Percentiles rank a stretch among this genome's conserved stretches.
Conservation (phyloP, 2,329 filamentous ascomycete species). For the Nemania sp. region DNA sequence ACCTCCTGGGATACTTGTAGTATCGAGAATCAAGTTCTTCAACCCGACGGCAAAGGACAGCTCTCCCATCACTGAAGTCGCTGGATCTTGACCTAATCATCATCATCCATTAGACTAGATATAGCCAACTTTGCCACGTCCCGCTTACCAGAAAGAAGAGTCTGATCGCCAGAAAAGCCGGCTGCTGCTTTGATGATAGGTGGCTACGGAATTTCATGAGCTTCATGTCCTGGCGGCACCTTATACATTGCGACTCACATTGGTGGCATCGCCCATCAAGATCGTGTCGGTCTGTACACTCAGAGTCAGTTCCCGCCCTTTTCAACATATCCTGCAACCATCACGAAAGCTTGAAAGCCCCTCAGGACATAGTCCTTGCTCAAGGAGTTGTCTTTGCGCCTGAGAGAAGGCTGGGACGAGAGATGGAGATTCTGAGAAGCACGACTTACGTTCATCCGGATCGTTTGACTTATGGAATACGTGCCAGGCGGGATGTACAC, state of each 20-base stretch:
- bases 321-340: not conserved
- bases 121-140: not conserved
- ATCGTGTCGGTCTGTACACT: constrained; percentile 45
- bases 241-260: constrained; percentile 37
- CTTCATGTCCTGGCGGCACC: not conserved
- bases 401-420: not conserved
- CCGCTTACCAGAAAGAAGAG: constrained; percentile 42
- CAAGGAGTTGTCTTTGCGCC: not conserved
- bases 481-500: constrained; percentile 51
- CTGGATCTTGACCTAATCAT: constrained; percentile 45
- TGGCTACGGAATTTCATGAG: constrained; percentile 38
- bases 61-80: constrained; percentile 42
- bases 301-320: constrained; percentile 1
- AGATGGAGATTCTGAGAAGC: not conserved
- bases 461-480: constrained; percentile 46
- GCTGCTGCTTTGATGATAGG: constrained; percentile 48
- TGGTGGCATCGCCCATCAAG: constrained; percentile 51
- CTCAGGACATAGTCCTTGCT: not conserved
- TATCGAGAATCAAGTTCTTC: constrained; percentile 51
- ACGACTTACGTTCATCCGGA: constrained; percentile 43
- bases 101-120: constrained; percentile 20
- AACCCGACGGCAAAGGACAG: constrained; percentile 49
- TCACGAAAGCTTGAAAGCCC: not conserved
- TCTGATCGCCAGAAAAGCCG: constrained; percentile 42
- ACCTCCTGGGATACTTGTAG: constrained; percentile 44